A percentile compares a stretch with the other conserved stretches of the same genome.
Conservation (phyloP, 331 rosid species). For the Dryas integrifolia region DNA sequence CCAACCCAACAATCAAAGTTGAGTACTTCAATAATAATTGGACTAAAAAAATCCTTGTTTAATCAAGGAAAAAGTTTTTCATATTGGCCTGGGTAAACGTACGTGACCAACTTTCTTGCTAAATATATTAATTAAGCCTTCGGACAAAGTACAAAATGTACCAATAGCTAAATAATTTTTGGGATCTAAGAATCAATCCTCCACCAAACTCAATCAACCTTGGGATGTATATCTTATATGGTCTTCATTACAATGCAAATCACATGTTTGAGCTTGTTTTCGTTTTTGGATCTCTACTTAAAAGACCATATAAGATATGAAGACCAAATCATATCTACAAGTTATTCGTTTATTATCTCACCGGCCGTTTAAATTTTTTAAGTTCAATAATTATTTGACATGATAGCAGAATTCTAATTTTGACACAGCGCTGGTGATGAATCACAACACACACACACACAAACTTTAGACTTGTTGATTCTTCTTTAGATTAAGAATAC, state of each 20-base stretch:
- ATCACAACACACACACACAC: no score
- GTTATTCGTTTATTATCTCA: no score
- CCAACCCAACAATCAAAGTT: conserved; percentile 11
- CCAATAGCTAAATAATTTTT: not conserved
- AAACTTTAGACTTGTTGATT: no score
- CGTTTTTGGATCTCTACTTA: not conserved
- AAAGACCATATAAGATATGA: no score
- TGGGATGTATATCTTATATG: not conserved
- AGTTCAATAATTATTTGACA: no score
- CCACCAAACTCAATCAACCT: conserved; percentile 1
- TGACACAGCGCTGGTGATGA: no score
- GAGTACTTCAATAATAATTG: conserved; percentile 12
- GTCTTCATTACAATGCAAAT: not conserved
- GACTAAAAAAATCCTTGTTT: not conserved
- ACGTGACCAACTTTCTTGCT: not conserved
- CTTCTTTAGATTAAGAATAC: no score
- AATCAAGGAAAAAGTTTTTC: not conserved
- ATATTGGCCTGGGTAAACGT: no score
- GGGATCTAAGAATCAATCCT: not conserved
- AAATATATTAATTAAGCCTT: not conserved
- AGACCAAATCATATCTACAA: no score
- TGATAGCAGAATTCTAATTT: no score
- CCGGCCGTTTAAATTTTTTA: no score
- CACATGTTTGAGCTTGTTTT: not conserved
- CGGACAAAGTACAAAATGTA: not conserved